phyloP scores from a whole-genome alignment of 805 yeast species.

The Alloascoidea africana region DNA sequence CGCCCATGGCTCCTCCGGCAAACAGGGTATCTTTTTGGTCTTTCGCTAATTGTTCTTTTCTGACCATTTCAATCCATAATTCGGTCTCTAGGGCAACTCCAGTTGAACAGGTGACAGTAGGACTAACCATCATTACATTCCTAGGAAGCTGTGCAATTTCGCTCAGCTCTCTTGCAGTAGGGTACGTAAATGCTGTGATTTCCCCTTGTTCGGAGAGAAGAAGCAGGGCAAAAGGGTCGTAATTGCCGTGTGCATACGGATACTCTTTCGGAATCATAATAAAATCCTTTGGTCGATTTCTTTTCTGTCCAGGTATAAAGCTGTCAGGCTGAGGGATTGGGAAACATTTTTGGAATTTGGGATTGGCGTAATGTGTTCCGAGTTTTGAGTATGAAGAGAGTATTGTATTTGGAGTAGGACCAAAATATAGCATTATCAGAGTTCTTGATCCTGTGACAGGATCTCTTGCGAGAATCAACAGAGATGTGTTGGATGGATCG shows the following conservation, averaged over 20 bases:
- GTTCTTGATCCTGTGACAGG: constrained; percentile 7
- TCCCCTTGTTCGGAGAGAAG: constrained; percentile 42
- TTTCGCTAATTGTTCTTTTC: too few species aligned
- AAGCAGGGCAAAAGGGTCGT: constrained; percentile 53
- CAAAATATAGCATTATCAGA: constrained; percentile 42
- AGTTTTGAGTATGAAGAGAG: constrained; percentile 74
- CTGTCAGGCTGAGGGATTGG: constrained; percentile 31
- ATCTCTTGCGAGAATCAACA: constrained; percentile 20
- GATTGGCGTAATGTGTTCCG: constrained; percentile 57
- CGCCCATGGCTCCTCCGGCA: background rate
- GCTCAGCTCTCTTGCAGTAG: constrained; percentile 11
- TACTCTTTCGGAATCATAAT: constrained; percentile 41
- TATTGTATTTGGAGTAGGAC: constrained; percentile 61
- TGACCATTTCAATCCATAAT: background rate
- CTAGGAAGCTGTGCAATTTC: background rate
- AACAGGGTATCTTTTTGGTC: background rate
- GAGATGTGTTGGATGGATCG: constrained; percentile 55
- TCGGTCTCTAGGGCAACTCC: constrained; percentile 15
- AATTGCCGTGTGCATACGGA: constrained; percentile 72
- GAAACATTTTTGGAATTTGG: constrained; percentile 36
- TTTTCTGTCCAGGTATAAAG: too few species aligned
- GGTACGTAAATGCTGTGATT: constrained; percentile 37
- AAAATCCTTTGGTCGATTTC: constrained; percentile 29
- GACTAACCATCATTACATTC: constrained; percentile 21
- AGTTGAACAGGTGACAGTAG: constrained; percentile 49